A percentile compares a stretch with the other conserved stretches of the same genome.
Evolutionary conservation across 2,329 filamentous ascomycete genomes (phyloP).

Genomic region (Exophiala oligosperma): DNA sequence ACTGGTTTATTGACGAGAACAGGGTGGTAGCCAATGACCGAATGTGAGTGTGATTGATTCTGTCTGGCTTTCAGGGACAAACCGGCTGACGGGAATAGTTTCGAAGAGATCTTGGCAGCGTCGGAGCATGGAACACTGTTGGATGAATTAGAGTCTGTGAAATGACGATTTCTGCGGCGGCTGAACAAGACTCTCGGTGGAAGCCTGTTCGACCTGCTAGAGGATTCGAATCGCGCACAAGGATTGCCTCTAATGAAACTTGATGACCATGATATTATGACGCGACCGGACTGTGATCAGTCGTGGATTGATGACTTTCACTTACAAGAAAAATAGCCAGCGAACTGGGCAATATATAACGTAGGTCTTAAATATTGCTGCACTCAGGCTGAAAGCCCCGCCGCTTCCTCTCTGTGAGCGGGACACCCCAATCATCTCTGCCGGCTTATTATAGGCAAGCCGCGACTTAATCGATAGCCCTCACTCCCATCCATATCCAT

Average conservation of each 20-base stretch:
- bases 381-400: constrained; percentile 1
- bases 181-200: background rate
- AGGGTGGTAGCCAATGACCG: background rate
- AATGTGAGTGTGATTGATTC: background rate
- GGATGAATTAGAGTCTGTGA: background rate
- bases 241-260: background rate
- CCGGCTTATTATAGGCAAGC: too few relatives aligned
- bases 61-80: background rate
- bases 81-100: background rate
- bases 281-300: constrained; percentile 2
- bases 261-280: background rate
- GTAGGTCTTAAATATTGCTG: background rate
- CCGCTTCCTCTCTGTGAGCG: too few relatives aligned
- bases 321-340: background rate
- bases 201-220: constrained; percentile 2
- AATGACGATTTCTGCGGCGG: constrained; percentile 1
- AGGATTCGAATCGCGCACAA: background rate
- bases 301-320: constrained; percentile 2
- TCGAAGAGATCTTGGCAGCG: background rate
- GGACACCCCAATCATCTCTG: too few relatives aligned
- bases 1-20: background rate
- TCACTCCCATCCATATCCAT: too few relatives aligned
- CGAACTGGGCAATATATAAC: background rate
- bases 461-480: too few relatives aligned
- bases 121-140: background rate